Base-by-base conservation (phyloP, 805 yeast genomes). In the Schizosaccharomyces lindneri region DNA sequence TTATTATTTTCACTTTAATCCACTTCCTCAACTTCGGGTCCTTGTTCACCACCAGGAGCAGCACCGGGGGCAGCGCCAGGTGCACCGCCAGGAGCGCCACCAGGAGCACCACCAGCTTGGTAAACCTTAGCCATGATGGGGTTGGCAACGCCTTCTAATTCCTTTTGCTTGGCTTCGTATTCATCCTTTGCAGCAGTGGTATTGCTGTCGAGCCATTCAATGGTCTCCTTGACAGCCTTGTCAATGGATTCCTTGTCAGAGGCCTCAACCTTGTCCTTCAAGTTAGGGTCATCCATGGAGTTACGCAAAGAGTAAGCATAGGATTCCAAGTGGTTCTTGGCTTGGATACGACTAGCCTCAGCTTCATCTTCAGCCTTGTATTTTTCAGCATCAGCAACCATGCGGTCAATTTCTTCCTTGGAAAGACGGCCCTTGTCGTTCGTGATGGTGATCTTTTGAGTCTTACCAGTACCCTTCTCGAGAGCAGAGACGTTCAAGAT, bases 401-500 rank as follows among this genome's bases (percentile, higher is more conserved):
- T 89, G 77, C 89, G 85, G 79, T 90, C 97, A 70, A 89, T 89
- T 73, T 89, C 97, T 74, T 89, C 96, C 81, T 88, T 86, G 66
- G 96, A 87, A 72, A 89, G 81, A 81, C 97, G 88, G 76, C 97
- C 97, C 80, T 89, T 90, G 76, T 89, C 97, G 79, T 89, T 90
- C 76, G 97, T 89, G 76, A 89, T 90, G 74, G 97, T 89, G 73
- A 89, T 90, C 83, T 90, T 84, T 79, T 84, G 87, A 69, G 95
- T 77, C 81, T 89, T 90, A 79, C 97, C 97, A 66, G 97, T 90
- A 78, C 96, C 95, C 81, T 90, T 89, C 80, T 89, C 97, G 68
- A 88, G 79, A 64, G 97, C 97, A 68, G 94, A 84, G 63, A 89
- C 97, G 75, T 89, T 89, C 76, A 89, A 79, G 76, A 89, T 89